phyloP scores from a whole-genome alignment of 331 rosid genomes.

The Rosa hybrid region DNA sequence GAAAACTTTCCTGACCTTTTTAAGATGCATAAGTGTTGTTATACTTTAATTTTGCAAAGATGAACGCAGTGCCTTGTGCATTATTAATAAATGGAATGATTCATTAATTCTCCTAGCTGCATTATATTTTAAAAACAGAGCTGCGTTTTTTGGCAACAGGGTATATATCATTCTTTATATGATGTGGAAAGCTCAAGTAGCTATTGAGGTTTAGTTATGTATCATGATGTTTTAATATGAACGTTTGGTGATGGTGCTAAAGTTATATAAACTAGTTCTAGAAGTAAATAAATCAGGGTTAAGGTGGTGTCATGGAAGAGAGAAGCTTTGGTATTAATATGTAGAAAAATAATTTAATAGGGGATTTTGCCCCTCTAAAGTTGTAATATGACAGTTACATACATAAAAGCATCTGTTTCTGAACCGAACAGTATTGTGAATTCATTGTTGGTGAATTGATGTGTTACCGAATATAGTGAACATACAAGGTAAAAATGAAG shows the following conservation, averaged over 20 bases:
- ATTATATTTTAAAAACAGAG: constrained; percentile 15
- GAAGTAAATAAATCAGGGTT: neutral
- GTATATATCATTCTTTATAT: neutral
- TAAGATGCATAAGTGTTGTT: constrained; percentile 32
- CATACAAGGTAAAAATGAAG: neutral
- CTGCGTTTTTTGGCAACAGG: neutral
- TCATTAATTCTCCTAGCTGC: constrained; percentile 13
- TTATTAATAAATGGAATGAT: constrained; percentile 34
- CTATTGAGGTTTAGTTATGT: neutral
- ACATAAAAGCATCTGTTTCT: neutral
- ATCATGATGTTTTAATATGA: neutral
- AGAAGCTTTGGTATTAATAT: no score
- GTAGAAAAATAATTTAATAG: neutral
- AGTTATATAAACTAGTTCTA: neutral
- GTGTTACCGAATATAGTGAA: neutral
- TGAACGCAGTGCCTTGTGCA: constrained; percentile 12
- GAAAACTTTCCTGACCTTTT: constrained; percentile 17
- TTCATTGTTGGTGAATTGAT: neutral
- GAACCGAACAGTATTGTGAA: neutral
- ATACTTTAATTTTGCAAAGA: constrained; percentile 24
- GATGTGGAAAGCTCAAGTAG: neutral
- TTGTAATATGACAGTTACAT: neutral
- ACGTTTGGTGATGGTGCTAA: neutral
- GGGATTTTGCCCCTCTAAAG: neutral
- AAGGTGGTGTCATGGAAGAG: neutral